Evolutionary conservation across 2,329 filamentous ascomycete species (phyloP).

Genomic region (Scopulariopsis brevicaulis): DNA sequence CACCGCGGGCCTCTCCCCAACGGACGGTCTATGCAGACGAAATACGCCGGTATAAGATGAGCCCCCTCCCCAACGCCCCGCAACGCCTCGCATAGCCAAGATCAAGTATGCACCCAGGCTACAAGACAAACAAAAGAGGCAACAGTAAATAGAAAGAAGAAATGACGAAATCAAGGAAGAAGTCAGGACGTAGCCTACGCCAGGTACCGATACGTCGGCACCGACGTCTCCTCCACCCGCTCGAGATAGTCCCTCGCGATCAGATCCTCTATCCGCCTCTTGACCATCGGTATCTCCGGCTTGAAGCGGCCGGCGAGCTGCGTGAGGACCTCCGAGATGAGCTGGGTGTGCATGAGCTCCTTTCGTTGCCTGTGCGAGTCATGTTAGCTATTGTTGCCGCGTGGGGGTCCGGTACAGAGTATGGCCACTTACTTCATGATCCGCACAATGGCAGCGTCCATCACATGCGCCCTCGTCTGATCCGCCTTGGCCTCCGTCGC

Average conservation of each 20-base stretch:
- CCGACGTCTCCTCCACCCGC: slow-evolving; percentile 54
- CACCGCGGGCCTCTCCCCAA: not conserved
- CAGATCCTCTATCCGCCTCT: slow-evolving; percentile 68
- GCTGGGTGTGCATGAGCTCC: slow-evolving; percentile 54
- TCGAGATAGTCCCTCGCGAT: slow-evolving; percentile 71
- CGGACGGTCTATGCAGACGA: not conserved
- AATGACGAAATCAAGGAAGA: not conserved
- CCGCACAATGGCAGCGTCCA: slow-evolving; percentile 67
- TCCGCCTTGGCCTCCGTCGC: slow-evolving; percentile 68
- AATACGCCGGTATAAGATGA: not conserved
- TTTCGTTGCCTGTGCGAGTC: slow-evolving; percentile 52
- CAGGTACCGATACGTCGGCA: slow-evolving; percentile 59
- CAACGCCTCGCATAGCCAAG: not conserved
- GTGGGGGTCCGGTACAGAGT: not conserved
- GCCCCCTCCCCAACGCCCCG: not conserved
- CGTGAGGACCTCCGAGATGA: slow-evolving; percentile 61
- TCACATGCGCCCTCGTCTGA: slow-evolving; percentile 56
- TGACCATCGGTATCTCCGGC: slow-evolving; percentile 67
- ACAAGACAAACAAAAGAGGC: too few relatives aligned
- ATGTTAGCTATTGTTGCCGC: not conserved
- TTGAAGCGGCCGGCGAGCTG: slow-evolving; percentile 60
- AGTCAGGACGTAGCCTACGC: slow-evolving; percentile 33
- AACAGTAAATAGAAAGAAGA: not conserved
- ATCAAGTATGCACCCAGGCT: not conserved
- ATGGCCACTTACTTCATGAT: slow-evolving; percentile 69